Conservation (phyloP, 495 filamentous ascomycete species). For the Trichoderma reesei region DNA sequence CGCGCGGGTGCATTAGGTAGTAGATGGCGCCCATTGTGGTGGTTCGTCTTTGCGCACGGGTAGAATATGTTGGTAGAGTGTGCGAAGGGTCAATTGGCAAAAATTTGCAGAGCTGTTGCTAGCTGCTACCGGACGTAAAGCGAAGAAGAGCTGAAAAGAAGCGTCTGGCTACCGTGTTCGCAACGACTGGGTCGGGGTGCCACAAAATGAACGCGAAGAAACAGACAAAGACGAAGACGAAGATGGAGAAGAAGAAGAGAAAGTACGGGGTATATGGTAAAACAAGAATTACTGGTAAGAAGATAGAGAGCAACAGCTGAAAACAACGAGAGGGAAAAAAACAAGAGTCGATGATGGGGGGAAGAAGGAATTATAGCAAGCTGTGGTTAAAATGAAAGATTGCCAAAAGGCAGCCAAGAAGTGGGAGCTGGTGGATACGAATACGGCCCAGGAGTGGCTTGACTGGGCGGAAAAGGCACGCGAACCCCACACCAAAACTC, state of each 20-base stretch:
- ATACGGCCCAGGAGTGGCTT: background rate
- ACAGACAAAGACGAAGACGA: background rate
- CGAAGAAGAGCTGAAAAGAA: background rate
- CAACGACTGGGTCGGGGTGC: background rate
- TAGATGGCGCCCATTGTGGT: constrained; percentile 52
- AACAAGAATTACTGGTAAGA: background rate
- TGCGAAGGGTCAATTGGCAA: background rate
- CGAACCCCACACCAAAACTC: background rate
- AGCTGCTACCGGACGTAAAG: background rate
- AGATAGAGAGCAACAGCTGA: background rate
- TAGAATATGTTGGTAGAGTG: background rate
- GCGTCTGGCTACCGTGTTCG: constrained; percentile 1
- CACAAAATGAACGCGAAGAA: background rate
- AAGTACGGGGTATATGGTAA: background rate
- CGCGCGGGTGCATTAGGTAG: constrained; percentile 62
- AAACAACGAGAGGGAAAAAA: background rate
- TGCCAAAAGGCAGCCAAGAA: constrained; percentile 1
- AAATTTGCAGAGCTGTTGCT: background rate
- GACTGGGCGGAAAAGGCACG: background rate
- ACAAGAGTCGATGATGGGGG: background rate
- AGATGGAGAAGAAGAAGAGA: background rate
- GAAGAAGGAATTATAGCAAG: background rate
- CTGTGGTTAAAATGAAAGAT: background rate
- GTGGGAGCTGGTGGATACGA: background rate
- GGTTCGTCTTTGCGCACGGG: constrained; percentile 20